phyloP scores from a whole-genome alignment of 2,329 filamentous ascomycete species.

The Davidsoniella eucalypti region DNA sequence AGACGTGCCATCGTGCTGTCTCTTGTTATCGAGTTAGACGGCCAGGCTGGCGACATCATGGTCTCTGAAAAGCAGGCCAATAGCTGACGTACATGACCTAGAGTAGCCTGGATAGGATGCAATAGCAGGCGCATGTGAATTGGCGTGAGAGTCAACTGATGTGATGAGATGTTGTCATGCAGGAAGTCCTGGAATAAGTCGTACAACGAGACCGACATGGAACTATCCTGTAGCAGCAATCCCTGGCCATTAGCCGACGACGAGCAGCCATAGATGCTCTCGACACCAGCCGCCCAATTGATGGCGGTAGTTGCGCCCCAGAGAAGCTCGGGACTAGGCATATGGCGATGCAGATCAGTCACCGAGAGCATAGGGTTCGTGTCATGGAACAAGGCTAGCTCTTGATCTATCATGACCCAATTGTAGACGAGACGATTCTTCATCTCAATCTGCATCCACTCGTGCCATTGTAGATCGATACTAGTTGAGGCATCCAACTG shows the following conservation, averaged over 20 bases:
- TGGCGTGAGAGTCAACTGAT: constrained; percentile 28
- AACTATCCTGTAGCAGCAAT: neutral
- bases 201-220: constrained; percentile 38
- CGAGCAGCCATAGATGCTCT: constrained; percentile 38
- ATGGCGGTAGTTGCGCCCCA: constrained; percentile 43
- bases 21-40: constrained; percentile 14
- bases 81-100: constrained; percentile 48
- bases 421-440: constrained; percentile 54
- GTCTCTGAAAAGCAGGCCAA: constrained; percentile 50
- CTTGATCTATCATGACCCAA: constrained; percentile 60
- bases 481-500: constrained; percentile 15
- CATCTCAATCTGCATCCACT: constrained; percentile 49
- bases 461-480: constrained; percentile 39
- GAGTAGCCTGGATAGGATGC: constrained; percentile 49
- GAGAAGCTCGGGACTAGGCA: constrained; percentile 43
- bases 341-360: constrained; percentile 46
- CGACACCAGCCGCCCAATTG: constrained; percentile 43
- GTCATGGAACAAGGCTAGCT: constrained; percentile 51
- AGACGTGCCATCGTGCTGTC: constrained; percentile 39
- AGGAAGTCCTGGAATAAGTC: constrained; percentile 54
- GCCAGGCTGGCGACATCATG: constrained; percentile 17
- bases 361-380: constrained; percentile 45
- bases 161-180: constrained; percentile 40
- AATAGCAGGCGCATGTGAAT: constrained; percentile 49
- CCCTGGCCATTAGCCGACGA: neutral